These are phyloP conservation scores for Xerocomellus amylosporus DNA, from an alignment of 768 basidiomycete species.

Conservation along the genomic window DNA sequence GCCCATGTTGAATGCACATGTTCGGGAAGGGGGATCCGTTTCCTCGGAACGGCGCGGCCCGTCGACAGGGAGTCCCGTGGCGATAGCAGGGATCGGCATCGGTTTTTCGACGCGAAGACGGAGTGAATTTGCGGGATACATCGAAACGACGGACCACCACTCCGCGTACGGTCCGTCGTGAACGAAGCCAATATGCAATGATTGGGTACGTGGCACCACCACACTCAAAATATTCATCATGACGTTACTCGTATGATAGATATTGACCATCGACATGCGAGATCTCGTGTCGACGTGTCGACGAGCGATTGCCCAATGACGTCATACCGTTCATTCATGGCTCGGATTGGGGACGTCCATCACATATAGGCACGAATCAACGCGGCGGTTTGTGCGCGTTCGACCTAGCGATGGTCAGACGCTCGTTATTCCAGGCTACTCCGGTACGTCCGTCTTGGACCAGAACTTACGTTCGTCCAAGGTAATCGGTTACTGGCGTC, in stretches of 20 bases:
- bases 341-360: slow-evolving; percentile 58
- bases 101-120: slow-evolving; percentile 57
- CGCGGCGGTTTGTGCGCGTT: slow-evolving; percentile 66
- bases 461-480: slow-evolving; percentile 18
- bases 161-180: slow-evolving; percentile 41
- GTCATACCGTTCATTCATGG: slow-evolving; percentile 46
- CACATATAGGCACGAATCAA: slow-evolving; percentile 67
- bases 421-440: slow-evolving; percentile 59
- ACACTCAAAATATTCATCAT: background rate
- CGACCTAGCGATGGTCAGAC: slow-evolving; percentile 52
- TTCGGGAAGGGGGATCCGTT: slow-evolving; percentile 62
- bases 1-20: slow-evolving; percentile 37
- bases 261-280: slow-evolving; percentile 62
- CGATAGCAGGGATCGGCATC: slow-evolving; percentile 61
- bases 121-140: slow-evolving; percentile 60
- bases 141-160: slow-evolving; percentile 29
- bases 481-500: slow-evolving; percentile 64
- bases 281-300: slow-evolving; percentile 45
- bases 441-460: slow-evolving; percentile 35
- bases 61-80: slow-evolving; percentile 13
- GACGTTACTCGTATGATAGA: slow-evolving; percentile 28
- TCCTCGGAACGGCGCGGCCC: slow-evolving; percentile 32
- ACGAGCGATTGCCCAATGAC: slow-evolving; percentile 48
- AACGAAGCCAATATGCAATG: no score
- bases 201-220: slow-evolving; percentile 44